Evolutionary conservation across 2,329 filamentous ascomycete genomes (phyloP).

Genomic region (Cladophialophora chaetospira): DNA sequence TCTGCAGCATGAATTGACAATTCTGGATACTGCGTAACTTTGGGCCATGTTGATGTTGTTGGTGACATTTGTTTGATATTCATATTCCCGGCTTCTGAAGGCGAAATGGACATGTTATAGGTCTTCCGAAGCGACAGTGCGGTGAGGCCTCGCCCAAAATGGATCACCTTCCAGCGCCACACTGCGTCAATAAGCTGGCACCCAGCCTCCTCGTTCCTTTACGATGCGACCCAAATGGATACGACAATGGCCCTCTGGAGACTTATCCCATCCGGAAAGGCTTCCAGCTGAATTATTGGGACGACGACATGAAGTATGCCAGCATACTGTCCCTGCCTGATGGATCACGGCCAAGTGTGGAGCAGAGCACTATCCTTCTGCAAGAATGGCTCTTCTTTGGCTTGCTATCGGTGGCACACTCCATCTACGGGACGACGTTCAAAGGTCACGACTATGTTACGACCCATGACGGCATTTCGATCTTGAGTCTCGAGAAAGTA

Average conservation of each 20-base stretch:
- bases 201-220: too few species aligned
- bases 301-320: constrained; percentile 7
- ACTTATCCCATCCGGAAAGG: constrained; percentile 3
- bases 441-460: neutral
- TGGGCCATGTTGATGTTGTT: too few species aligned
- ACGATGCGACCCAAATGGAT: constrained; percentile 1
- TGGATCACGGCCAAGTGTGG: neutral
- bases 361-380: constrained; percentile 11
- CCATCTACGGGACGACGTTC: constrained; percentile 9
- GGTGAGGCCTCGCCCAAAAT: too few species aligned
- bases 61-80: too few species aligned
- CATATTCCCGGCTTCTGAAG: too few species aligned
- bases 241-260: constrained; percentile 4
- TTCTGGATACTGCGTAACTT: too few species aligned
- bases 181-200: neutral
- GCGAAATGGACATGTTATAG: too few species aligned
- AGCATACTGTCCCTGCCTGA: constrained; percentile 1
- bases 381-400: constrained; percentile 20
- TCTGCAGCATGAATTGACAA: too few species aligned
- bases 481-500: neutral
- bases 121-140: too few species aligned
- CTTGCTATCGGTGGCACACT: neutral
- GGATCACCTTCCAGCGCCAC: neutral
- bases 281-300: constrained; percentile 10
- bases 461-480: too few species aligned